Base-by-base conservation (phyloP, 495 filamentous ascomycete species). In the Aspergillus indologenus region DNA sequence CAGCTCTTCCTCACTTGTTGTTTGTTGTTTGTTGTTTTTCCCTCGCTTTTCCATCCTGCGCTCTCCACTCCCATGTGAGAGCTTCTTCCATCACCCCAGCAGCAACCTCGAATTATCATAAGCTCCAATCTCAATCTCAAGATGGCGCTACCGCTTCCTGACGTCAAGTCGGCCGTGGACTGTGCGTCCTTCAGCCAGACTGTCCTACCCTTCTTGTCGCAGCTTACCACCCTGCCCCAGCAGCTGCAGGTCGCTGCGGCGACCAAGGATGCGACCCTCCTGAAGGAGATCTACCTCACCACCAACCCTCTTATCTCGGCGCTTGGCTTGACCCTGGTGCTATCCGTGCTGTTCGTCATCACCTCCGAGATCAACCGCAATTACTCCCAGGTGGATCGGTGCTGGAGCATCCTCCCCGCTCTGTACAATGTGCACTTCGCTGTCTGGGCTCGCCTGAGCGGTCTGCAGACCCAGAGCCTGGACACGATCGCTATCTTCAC, bases 361-460 rank as follows among this genome's bases (percentile, higher is more conserved):
- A 74, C 81, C 2, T 86, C 89, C 24, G 94, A 98, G 71, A 73
- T 92, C 73, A 97, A 90, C 71, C 82, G 83, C 52, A 98, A 99
- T 74, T 96, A 90, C 73, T 96, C 90, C 8, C 93, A 98, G 71
- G 87, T 99, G 11, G 95, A 99, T 70, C 82, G 95, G 1, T 76
- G 85, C 61, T 99, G 95, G 95, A 90, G 89, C 68, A 76, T 99
- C 50, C 71, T 98, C 45, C 95, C 95, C 15, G 86, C 89, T 8
- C 45, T 96, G 48, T 97, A 92, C 75, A 90, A 92, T 70, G 87
- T 83, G n/a, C 92, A 99, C 70, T 97, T 88, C 67, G 82, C 83
- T 57, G 54, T 81, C 17, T 99, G 90, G 83, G 90, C 92, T 34
- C 88, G 88, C 69, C 56, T 91, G 57, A 75, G 81, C 21, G 88